Percentiles rank a stretch among this genome's conserved stretches.
phyloP scores from a whole-genome alignment of 164 flowering plant species.

The Warburgia ugandensis region DNA sequence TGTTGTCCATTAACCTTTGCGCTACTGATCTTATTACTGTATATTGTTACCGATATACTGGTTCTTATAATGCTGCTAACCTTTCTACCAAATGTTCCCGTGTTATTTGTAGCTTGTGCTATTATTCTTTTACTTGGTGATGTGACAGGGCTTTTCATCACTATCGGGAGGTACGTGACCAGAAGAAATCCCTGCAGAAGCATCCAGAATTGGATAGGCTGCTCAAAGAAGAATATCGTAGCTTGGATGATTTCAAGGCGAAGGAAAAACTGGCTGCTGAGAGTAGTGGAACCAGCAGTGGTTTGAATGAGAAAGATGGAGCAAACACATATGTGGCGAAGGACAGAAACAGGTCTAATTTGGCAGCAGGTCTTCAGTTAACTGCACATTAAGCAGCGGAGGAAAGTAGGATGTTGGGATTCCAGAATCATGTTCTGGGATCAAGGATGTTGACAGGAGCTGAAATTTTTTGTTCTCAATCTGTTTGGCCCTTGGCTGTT shows the following conservation, averaged over 20 bases:
- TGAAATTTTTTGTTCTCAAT: slow-evolving; percentile 4
- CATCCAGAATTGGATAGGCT: slow-evolving; percentile 73
- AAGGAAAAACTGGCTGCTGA: slow-evolving; percentile 35
- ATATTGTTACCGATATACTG: too few species aligned
- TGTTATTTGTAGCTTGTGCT: background rate
- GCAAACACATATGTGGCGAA: slow-evolving; percentile 8
- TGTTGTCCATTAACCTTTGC: background rate
- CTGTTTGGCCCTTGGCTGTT: slow-evolving; percentile 13
- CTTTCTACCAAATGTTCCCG: background rate
- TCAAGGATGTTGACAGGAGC: slow-evolving; percentile 1
- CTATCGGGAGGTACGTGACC: slow-evolving; percentile 38
- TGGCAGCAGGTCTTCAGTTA: slow-evolving; percentile 15
- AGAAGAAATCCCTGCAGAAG: slow-evolving; percentile 44
- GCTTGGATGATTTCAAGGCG: slow-evolving; percentile 70
- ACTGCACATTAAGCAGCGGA: slow-evolving; percentile 8
- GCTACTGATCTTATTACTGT: background rate
- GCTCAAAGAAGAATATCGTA: slow-evolving; percentile 66
- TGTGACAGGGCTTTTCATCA: slow-evolving; percentile 89
- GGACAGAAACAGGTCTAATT: slow-evolving; percentile 16
- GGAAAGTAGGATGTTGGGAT: background rate
- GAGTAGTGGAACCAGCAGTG: slow-evolving; percentile 13
- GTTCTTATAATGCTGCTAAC: background rate
- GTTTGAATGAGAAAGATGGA: slow-evolving; percentile 6
- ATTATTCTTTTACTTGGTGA: background rate
- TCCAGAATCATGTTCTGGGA: background rate